A percentile compares a stretch with the other conserved stretches of the same genome.
Conservation (phyloP, 306 rosid genomes). For the Malus asiatica region DNA sequence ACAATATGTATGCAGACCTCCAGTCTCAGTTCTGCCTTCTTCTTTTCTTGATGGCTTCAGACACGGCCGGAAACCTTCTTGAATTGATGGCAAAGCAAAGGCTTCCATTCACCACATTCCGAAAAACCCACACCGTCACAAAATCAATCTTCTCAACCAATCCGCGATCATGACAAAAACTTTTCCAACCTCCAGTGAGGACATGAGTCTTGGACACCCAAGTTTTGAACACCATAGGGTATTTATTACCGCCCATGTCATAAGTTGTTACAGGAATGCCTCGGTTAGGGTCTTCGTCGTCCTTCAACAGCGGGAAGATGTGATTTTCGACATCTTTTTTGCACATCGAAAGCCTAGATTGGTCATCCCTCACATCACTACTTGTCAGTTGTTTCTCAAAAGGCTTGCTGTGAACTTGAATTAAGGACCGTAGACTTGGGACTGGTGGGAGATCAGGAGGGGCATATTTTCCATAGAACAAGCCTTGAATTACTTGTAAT, state of each 20-base stretch:
- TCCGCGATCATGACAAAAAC: background rate
- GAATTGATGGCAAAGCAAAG: conserved; percentile 4
- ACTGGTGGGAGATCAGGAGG: conserved; percentile 5
- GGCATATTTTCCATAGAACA: background rate
- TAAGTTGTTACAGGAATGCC: background rate
- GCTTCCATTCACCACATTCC: background rate
- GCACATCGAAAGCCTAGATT: background rate
- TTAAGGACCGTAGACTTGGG: background rate
- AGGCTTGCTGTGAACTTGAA: background rate
- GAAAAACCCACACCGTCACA: background rate
- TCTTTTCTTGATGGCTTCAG: background rate
- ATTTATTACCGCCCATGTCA: background rate
- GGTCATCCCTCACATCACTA: background rate
- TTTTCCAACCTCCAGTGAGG: conserved; percentile 1
- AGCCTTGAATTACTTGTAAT: background rate
- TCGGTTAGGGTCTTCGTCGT: background rate
- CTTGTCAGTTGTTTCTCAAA: conserved; percentile 6
- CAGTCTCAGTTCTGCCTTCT: background rate
- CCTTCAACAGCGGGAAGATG: background rate
- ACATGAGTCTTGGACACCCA: background rate
- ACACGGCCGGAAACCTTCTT: background rate
- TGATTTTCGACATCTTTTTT: background rate
- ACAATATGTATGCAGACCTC: background rate
- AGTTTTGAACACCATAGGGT: conserved; percentile 1
- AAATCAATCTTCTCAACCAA: background rate